Base-by-base conservation (phyloP, 257 asterid genomes). In the Orobanche coerulescens region DNA sequence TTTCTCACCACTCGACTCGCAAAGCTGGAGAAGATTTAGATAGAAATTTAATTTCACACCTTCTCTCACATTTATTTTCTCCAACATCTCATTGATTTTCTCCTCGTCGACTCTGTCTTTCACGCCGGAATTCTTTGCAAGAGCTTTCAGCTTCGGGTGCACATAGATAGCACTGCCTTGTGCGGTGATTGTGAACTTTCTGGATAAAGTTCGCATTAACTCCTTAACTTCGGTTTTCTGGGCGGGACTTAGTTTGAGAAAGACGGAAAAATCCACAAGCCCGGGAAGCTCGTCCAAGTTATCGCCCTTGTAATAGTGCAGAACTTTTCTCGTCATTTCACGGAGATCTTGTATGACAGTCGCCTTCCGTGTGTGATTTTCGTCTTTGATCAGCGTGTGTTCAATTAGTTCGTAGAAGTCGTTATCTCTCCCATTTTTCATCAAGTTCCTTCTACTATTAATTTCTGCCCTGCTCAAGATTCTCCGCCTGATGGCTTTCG, bases 281-380 rank as follows among this genome's bases (percentile, higher is more conserved):
- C 98, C 98, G 0, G 98, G 98, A 57, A 93, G 90, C 66, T 93
- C 98, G 58, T 93, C 99, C 48, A 93, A 71, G 74, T 84, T 89
- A 65, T 93, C 99, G 47, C 99, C 99, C 75, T 68, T 89, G 79
- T 89, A 93, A 66, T 89, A 93, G 65, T 93, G 99, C 77, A 93
- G 73, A 61, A 93, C 94, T 22, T 72, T 83, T 14, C 66, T 81
- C 0, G 99, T 89, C 95, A 93, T 90, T 71, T 81, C 95, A n/a
- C 99, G 78, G 69, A 93, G 73, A 71, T 90, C 96, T 64, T 85
- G 86, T 47, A 84, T 89, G 19, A 89, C 95, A 14, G 83, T 73
- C 60, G 73, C 85, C 81, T 89, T 93, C 66, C 97, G 79, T 20
- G 65, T 73, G 64, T 53, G 81, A 61, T 89, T 85, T 51, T 79